phyloP scores from a whole-genome alignment of 2,329 filamentous ascomycete species.

The Penicillium sp. region DNA sequence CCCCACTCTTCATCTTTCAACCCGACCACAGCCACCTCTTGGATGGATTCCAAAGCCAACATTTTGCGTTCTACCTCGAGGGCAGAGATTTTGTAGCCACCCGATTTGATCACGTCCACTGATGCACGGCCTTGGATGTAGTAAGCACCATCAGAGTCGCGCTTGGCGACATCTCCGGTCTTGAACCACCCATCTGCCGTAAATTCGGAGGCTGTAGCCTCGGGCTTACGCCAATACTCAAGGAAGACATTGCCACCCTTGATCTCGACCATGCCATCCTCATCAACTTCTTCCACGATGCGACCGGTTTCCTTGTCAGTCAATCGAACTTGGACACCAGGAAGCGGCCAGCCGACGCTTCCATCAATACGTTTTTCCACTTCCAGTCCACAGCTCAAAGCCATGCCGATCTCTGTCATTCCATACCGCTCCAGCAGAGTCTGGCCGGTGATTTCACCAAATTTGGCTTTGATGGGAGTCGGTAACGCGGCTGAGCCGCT shows the following conservation, averaged over 20 bases:
- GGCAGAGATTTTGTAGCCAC: conserved; percentile 57
- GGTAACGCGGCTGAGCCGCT: conserved; percentile 46
- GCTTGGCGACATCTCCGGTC: conserved; percentile 47
- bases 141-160: conserved; percentile 44
- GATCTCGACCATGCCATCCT: conserved; percentile 46
- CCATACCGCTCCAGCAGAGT: conserved; percentile 50
- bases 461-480: conserved; percentile 42
- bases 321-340: conserved; percentile 48
- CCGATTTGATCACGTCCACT: conserved; percentile 56
- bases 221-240: conserved; percentile 45
- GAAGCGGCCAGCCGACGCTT: conserved; percentile 49
- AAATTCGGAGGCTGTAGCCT: conserved; percentile 48
- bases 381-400: conserved; percentile 46
- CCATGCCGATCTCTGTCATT: conserved; percentile 53
- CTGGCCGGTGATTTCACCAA: conserved; percentile 42
- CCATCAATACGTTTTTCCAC: conserved; percentile 45
- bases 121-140: conserved; percentile 55
- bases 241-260: conserved; percentile 43
- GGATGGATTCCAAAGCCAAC: conserved; percentile 48
- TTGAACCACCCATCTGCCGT: conserved; percentile 51
- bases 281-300: conserved; percentile 31
- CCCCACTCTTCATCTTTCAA: conserved; percentile 55
- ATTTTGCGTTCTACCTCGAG: conserved; percentile 56
- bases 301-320: conserved; percentile 41
- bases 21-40: conserved; percentile 55